phyloP scores from a whole-genome alignment of 768 basidiomycete species.

The Termitomyces sp. region DNA sequence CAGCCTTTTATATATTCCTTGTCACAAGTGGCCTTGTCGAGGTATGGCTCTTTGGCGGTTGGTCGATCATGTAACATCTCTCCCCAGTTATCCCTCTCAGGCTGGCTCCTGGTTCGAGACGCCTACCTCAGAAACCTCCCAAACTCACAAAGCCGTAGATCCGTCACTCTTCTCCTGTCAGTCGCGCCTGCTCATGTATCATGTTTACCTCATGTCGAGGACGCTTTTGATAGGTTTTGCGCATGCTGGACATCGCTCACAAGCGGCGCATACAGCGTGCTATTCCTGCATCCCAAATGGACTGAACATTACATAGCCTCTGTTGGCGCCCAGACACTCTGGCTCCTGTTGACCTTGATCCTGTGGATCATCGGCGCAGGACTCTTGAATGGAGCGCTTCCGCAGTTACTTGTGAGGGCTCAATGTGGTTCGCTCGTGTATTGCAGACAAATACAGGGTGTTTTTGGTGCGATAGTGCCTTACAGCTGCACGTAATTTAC shows the following conservation, averaged over 20 bases:
- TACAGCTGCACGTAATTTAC: neutral
- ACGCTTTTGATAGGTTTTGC: conserved; percentile 35
- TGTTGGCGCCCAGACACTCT: conserved; percentile 52
- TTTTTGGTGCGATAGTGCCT: conserved; percentile 38
- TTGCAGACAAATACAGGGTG: conserved; percentile 48
- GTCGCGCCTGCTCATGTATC: conserved; percentile 11
- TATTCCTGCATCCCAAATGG: conserved; percentile 57
- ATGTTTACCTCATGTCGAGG: neutral
- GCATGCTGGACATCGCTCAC: conserved; percentile 58
- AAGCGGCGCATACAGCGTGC: conserved; percentile 44
- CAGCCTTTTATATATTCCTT: conserved; percentile 41
- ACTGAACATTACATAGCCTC: conserved; percentile 48
- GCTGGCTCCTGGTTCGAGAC: conserved; percentile 57
- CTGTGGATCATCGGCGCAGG: conserved; percentile 56
- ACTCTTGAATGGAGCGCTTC: conserved; percentile 42
- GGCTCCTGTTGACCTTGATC: conserved; percentile 53
- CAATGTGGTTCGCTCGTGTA: conserved; percentile 42
- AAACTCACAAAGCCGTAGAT: conserved; percentile 34
- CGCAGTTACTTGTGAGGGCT: conserved; percentile 32
- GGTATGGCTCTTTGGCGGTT: conserved; percentile 20
- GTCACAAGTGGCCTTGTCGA: conserved; percentile 42
- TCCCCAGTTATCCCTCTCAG: conserved; percentile 43
- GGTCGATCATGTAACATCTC: neutral
- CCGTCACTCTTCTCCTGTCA: conserved; percentile 44
- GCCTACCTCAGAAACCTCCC: conserved; percentile 47